A percentile compares a stretch with the other conserved stretches of the same genome.
phyloP scores from a whole-genome alignment of 495 filamentous ascomycete species.

The Geopyxis carbonaria region DNA sequence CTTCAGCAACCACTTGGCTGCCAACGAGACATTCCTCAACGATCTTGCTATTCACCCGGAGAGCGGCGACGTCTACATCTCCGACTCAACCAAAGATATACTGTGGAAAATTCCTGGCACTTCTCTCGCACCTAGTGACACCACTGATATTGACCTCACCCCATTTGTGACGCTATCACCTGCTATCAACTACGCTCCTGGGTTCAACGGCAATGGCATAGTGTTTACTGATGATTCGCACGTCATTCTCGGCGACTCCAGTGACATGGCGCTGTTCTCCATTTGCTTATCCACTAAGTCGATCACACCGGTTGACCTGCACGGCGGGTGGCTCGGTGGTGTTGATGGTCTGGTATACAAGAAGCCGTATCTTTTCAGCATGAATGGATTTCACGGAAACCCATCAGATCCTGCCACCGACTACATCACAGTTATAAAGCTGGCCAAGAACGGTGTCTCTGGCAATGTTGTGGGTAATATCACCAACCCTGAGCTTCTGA shows the following conservation, averaged over 20 bases:
- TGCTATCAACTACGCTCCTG: not conserved
- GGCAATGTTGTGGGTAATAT: not conserved
- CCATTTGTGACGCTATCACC: not conserved
- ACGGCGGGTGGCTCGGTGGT: slow-evolving; percentile 2
- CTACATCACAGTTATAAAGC: not conserved
- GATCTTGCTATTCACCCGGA: slow-evolving; percentile 4
- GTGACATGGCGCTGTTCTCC: not conserved
- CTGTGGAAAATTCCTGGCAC: not conserved
- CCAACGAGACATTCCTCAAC: slow-evolving; percentile 3
- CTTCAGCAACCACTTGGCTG: not conserved
- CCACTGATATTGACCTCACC: no score
- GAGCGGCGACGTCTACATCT: slow-evolving; percentile 3
- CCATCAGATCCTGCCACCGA: no score
- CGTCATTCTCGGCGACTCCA: slow-evolving; percentile 4
- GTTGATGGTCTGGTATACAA: slow-evolving; percentile 6
- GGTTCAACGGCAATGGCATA: slow-evolving; percentile 6
- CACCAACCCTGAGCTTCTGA: not conserved
- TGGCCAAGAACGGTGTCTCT: not conserved
- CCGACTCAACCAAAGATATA: not conserved
- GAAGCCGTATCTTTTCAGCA: not conserved
- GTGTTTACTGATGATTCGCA: slow-evolving; percentile 4
- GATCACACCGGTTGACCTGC: slow-evolving; percentile 1
- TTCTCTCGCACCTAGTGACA: no score
- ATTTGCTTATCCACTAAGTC: not conserved
- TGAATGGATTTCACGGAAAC: no score